Conservation (phyloP, 2,329 filamentous ascomycete species). For the Ophiostoma sp. region DNA sequence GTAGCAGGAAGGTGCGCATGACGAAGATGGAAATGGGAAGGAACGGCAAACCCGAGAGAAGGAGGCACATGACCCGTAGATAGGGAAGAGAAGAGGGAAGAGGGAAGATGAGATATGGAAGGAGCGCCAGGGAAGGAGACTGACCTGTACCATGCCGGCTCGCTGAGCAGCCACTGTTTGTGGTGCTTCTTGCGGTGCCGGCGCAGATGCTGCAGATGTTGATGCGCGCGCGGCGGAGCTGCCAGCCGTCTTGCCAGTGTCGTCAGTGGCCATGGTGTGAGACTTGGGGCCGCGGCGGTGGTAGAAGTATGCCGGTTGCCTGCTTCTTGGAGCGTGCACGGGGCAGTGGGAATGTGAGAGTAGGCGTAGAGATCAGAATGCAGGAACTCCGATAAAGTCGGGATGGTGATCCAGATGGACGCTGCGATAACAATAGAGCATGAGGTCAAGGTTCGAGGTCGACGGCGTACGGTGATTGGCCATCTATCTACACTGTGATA, state of each 20-base stretch:
- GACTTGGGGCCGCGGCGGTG: no score
- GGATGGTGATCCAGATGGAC: neutral
- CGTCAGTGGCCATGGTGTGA: conserved; percentile 15
- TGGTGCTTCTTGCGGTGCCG: neutral
- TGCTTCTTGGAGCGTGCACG: neutral
- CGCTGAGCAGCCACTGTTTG: conserved; percentile 17
- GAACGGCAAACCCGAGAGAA: neutral
- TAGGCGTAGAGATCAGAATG: neutral
- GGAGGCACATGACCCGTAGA: neutral
- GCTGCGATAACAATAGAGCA: neutral
- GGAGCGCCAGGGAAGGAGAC: neutral
- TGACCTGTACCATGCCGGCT: conserved; percentile 22
- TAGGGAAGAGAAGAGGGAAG: no score
- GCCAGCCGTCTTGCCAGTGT: neutral
- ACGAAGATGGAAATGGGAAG: no score
- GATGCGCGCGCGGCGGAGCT: conserved; percentile 3
- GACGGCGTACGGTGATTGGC: neutral
- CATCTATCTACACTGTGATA: neutral
- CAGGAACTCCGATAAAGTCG: neutral
- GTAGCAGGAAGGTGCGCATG: no score
- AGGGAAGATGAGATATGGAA: no score
- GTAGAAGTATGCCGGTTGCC: no score
- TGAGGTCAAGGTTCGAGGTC: neutral
- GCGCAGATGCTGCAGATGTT: neutral
- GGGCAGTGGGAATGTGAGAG: neutral